Evolutionary conservation across 129 eudicot genomes (phyloP).

Genomic region (Scalesia atractyloides): DNA sequence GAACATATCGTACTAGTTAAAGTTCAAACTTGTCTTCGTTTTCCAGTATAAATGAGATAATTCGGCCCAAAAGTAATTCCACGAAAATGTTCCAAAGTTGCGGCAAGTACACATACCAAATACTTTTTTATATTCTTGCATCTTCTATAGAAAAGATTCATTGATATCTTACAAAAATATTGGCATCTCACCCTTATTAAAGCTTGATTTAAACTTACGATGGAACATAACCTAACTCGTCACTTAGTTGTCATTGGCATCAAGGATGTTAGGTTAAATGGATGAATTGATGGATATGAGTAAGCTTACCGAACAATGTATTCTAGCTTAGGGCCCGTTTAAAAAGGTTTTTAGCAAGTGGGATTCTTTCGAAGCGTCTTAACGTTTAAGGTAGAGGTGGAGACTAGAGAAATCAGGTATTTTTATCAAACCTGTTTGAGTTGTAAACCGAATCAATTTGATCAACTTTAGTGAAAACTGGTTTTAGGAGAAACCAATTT

Average conservation of each 20-base stretch:
- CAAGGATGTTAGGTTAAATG: constrained; percentile 4
- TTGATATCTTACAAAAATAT: no score
- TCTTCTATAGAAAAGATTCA: constrained; percentile 18
- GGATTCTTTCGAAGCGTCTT: neutral
- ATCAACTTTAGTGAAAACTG: no score
- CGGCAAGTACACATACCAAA: constrained; percentile 28
- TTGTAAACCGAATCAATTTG: no score
- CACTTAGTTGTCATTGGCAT: constrained; percentile 1
- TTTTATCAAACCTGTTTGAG: no score
- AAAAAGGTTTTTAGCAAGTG: neutral
- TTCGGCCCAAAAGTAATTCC: constrained; percentile 20
- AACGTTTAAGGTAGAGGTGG: neutral
- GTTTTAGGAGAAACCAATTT: no score
- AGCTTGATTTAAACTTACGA: neutral
- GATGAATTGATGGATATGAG: neutral
- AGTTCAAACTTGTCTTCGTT: constrained; percentile 15
- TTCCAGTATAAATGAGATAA: constrained; percentile 3
- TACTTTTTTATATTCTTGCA: constrained; percentile 27
- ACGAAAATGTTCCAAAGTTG: constrained; percentile 27
- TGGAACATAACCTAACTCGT: constrained; percentile 1
- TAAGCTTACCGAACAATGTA: neutral
- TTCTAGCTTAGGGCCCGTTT: neutral
- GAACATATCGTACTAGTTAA: constrained; percentile 28
- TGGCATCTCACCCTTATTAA: neutral
- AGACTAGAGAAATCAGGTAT: no score